phyloP scores from a whole-genome alignment of 164 flowering plant genomes.

The Dillenia turbinata region DNA sequence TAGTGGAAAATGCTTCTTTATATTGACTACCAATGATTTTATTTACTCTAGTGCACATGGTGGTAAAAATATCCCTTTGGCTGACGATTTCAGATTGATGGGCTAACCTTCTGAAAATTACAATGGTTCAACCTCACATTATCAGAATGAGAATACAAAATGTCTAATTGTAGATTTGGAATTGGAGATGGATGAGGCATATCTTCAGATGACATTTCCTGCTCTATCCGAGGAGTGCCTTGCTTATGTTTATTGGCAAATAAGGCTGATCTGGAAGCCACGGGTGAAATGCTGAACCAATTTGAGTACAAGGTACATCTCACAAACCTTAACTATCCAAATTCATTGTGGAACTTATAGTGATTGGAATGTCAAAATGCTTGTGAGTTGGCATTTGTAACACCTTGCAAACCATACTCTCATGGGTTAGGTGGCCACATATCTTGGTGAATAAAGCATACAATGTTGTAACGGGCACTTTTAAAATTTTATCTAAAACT shows the following conservation, averaged over 20 bases:
- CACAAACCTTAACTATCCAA: neutral
- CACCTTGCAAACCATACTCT: neutral
- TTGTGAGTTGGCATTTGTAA: neutral
- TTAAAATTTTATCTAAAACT: no score
- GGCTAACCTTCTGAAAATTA: slow-evolving; percentile 11
- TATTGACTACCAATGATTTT: slow-evolving; percentile 4
- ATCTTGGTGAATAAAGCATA: no score
- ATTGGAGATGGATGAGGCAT: slow-evolving; percentile 50
- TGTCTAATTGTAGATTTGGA: slow-evolving; percentile 31
- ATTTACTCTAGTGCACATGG: slow-evolving; percentile 1
- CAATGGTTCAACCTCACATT: slow-evolving; percentile 22
- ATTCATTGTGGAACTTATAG: neutral
- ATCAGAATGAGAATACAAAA: slow-evolving; percentile 15
- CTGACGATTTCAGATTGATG: slow-evolving; percentile 13
- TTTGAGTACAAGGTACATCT: slow-evolving; percentile 32
- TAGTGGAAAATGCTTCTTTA: slow-evolving; percentile 1
- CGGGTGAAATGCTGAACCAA: slow-evolving; percentile 63
- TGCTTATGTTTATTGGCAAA: slow-evolving; percentile 48
- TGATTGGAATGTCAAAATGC: neutral
- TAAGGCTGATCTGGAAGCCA: slow-evolving; percentile 55
- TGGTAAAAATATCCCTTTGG: neutral
- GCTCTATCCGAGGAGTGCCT: slow-evolving; percentile 57
- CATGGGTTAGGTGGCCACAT: no score
- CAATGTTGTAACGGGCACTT: no score
- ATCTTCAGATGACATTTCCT: slow-evolving; percentile 49